Evolutionary conservation across 2,329 filamentous ascomycete genomes (phyloP).

Genomic region (Akanthomyces muscarius): DNA sequence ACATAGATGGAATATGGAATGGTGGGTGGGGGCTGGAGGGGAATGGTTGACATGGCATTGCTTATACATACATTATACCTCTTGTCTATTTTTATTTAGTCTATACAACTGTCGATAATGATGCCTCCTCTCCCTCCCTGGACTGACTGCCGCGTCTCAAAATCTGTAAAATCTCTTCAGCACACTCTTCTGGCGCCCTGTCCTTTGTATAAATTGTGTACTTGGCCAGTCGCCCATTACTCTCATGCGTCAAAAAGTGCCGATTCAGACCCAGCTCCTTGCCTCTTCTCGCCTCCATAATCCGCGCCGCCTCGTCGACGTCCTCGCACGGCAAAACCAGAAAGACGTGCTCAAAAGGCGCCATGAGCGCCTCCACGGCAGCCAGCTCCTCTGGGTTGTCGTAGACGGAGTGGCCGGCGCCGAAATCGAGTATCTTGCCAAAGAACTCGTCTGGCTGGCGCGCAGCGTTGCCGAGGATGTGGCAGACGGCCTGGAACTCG

Average conservation of each 20-base stretch:
- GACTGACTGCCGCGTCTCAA: not conserved
- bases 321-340: slow-evolving; percentile 14
- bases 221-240: slow-evolving; percentile 15
- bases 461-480: not conserved
- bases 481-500: not conserved
- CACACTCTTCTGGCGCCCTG: not conserved
- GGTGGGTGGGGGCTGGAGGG: not conserved
- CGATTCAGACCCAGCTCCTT: slow-evolving; percentile 1
- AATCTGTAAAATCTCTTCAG: not conserved
- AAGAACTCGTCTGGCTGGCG: not conserved
- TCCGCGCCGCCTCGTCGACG: slow-evolving; percentile 8
- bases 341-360: slow-evolving; percentile 2
- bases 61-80: not conserved
- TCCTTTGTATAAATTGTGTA: slow-evolving; percentile 10
- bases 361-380: slow-evolving; percentile 3
- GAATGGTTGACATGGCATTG: not conserved
- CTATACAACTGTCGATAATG: not conserved
- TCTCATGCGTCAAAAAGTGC: slow-evolving; percentile 17
- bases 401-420: slow-evolving; percentile 17
- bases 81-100: not conserved
- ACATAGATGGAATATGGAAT: not conserved
- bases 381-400: slow-evolving; percentile 9
- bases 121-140: not conserved
- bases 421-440: slow-evolving; percentile 17
- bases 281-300: slow-evolving; percentile 13